Base-by-base conservation (phyloP, 129 eudicot species). In the Escallonia rubra region DNA sequence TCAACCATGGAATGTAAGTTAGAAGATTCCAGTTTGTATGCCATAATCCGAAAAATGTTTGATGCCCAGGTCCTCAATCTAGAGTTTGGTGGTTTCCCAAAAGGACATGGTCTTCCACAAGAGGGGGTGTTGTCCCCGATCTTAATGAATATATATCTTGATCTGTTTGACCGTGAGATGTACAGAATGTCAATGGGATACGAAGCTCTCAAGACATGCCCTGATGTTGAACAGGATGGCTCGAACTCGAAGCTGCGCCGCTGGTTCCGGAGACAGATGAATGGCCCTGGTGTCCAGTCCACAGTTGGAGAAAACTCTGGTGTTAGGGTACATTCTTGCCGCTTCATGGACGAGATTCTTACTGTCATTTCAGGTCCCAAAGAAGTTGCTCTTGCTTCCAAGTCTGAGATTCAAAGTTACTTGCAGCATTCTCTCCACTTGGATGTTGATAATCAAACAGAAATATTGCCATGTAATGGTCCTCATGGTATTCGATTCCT, bases 81-180 rank as follows among this genome's bases (percentile, higher is more conserved):
- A 71, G 91, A 86, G 74, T 93, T 93, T 63, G 98, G 96, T 62
- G 91, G 85, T 23, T 93, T 89, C 67, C 81, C 91, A 8, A 93
- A 93, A 85, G 95, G 96, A 23, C 87, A 88, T 9, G 98, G 98
- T 71, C 92, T 93, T 58, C 98, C 98, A 61, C 98, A 93, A 78
- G 98, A 93, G 62, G 98, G 95, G 43, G 65, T 74, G 7, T 64
- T 93, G 61, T 86, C 96, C 4, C 95, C 98, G n/a, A 70, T 93
- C 44, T 72, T 93, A 66, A 86, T 86, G 86, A 93, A 93, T 69
- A 66, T 93, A 54, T 93, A 93, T 75, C 92, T 93, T 71, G 90
- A 78, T 56, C 72, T 76, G 34, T 86, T 93, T 82, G 98, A 93
- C 64, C 76, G 63, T 38, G 96, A 89, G 59, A 64, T 93, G 15